Base-by-base conservation (phyloP, 192 early-diverging fungal species). In the Glomus cerebriforme region DNA sequence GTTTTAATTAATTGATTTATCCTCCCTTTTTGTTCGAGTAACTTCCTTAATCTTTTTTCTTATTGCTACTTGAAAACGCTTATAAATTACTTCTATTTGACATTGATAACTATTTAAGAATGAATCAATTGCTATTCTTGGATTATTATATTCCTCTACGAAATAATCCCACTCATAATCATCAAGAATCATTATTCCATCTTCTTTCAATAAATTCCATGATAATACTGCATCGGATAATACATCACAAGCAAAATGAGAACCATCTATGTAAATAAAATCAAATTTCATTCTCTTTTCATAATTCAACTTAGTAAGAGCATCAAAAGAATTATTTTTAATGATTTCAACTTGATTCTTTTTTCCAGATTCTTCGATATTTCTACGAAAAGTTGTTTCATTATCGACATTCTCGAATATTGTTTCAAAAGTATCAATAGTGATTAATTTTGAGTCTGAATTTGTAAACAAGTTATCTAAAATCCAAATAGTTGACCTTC, bases 111-210 rank as follows among this genome's bases (percentile, higher is more conserved):
- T 43, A 12, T 1, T 43, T 10, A 43, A 43, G 39, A 43, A 43
- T 12, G 39, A 10, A 43, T 43, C 39, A 43, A 43, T 43, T 10
- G 39, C 39, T 43, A 43, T 12, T 43, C 39, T 43, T 43, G 59
- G 59, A 59, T 59, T 59, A 59, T 59, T 59, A 59, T 12, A 59
- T 24, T 59, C 59, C 5, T 59, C 59, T 59, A 19, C 59, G 19
- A 59, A 59, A 59, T 59, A 59, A 59, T 59, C 59, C 24, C 59
- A 59, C 59, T 59, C 59, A 24, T 59, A 59, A 59, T 59, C 59
- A 59, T 59, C 59, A 59, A 59, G 24, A 59, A 59, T 59, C 22
- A 59, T 19, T 19, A 59, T 59, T 5, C 59, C 59, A 24, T 2
- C 59, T 17, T 59, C 59, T 59, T 59, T 59, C 7, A 59, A 15